Evolutionary conservation across 495 filamentous ascomycete genomes (phyloP), one percentile per base, ranked within the genome.

Genomic region (Halenospora varia): DNA sequence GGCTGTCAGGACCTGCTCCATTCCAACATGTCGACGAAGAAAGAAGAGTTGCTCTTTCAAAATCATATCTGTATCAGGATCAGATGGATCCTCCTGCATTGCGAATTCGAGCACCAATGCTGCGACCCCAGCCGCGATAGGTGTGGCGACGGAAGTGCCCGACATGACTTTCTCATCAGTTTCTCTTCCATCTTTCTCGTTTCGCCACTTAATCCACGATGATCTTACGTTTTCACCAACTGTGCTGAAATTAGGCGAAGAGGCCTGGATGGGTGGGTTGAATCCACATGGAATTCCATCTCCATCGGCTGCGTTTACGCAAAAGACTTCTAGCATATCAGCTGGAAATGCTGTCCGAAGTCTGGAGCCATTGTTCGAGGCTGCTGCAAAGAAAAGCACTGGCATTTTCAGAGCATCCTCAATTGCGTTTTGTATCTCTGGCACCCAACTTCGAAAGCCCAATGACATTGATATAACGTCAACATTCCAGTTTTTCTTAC

Each of bases 401-500:
- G 40, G 11, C 15, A 48, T 56, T 3, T 23, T 44, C 15, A 56
- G 23, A 3, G 62, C 62, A 35, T 53, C 45, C 3, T 24, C 3
- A 3, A 64, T 42, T 1, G 53, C 58, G 2, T 18, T 8, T 2
- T 57, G 25, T 19, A 54, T 42, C 8, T 48, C 20, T 26, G 48
- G 8, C 13, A 26, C 26, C 25, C 26, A 19, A n/a, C 23, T 3
- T 3, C 42, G 49, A 41, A 64, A 61, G 11, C 62, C 62, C 17
- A 64, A 57, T 17, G 62, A 61, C 58, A 64, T 56, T 1, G 53
- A 53, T 23, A 64, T 64, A 25, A 64, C 58, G 17, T 64, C 53
- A 2, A 61, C 62, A 24, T 61, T 57, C 58, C 54, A 53, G 10
- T 45, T 44, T 3, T 48, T 42, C n/a, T 51, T 54, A 1, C 53